Evolutionary conservation across 1,284 basidiomycete genomes (phyloP), one percentile per base, ranked within the genome.

Genomic region (Melampsora larici-populina): DNA sequence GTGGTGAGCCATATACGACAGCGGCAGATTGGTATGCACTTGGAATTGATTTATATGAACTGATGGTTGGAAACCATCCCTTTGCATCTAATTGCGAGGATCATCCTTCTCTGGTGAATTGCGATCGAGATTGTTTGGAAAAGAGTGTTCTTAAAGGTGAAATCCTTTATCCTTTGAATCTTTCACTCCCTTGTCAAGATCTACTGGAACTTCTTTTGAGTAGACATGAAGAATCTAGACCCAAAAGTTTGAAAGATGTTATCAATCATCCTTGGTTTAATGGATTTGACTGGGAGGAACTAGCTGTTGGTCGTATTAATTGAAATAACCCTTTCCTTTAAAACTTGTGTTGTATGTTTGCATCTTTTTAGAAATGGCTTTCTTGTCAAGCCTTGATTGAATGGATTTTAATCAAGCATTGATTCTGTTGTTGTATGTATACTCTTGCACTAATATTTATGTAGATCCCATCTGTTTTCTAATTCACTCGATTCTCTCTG

Each of bases 1-100:
- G 55, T 24, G 55, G 55, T n/a, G 29, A 58, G 55, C 55, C 55
- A 7, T 58, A 58, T 29, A 58, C 55, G 29, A 29, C 29, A 29
- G 55, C 55, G 55, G 29, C 55, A 15, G 55, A 58, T 58, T 58
- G 55, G 55, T 58, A 58, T 15, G 55, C 55, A 29, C 55, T 58
- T 8, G n/a, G 55, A 1, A 58, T 58, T 9, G 55, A 24, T 29
- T 24, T 58, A 15, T 58, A 58, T 58, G n/a, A 58, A 58, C 55
- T 58, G 29, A 15, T 58, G 4, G 55, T 58, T 58, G 55, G 55
- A 58, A 7, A 58, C 8, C n/a, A 58, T 24, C 55, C 55, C 11
- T 58, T 58, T 58, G 15, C 15, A 46, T 24, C 11, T 29, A 58
- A 58, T 24, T 29, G n/a, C 55, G 1, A 29, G 55, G 8, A 29